Conservation (phyloP, 768 basidiomycete genomes). For the Phaeotremella skinneri region DNA sequence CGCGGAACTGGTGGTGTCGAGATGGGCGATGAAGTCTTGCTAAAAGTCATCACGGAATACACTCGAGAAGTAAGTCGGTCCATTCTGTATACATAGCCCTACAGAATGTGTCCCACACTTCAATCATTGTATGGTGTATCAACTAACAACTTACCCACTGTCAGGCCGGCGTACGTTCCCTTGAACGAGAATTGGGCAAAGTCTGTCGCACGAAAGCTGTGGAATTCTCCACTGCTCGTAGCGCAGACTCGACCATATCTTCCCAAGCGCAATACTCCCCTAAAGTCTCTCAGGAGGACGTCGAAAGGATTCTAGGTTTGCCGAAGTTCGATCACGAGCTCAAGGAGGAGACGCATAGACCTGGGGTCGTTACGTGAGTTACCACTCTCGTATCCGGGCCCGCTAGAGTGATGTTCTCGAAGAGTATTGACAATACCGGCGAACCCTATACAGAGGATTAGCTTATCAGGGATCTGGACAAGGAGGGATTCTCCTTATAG, state of each 20-base stretch:
- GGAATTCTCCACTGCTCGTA: constrained; percentile 69
- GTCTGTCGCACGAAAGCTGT: constrained; percentile 92
- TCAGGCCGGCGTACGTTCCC: constrained; percentile 77
- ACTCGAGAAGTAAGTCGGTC: constrained; percentile 63
- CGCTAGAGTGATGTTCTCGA: neutral
- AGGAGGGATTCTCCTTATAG: constrained; percentile 64
- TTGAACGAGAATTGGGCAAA: constrained; percentile 80
- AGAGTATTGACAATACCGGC: neutral
- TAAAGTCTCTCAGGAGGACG: constrained; percentile 64
- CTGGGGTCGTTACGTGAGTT: constrained; percentile 63
- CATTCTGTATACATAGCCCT: neutral
- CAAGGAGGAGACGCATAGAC: constrained; percentile 66
- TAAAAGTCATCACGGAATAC: constrained; percentile 58
- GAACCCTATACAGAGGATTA: constrained; percentile 35
- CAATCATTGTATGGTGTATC: neutral
- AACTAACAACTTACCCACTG: neutral
- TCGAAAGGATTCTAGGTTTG: constrained; percentile 81
- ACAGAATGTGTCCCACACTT: neutral
- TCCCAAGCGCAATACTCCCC: constrained; percentile 56
- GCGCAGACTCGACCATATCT: constrained; percentile 45
- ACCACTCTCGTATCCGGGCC: neutral
- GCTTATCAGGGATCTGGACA: constrained; percentile 49
- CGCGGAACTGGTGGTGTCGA: constrained; percentile 52
- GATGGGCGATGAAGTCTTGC: constrained; percentile 60
- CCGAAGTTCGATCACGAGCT: constrained; percentile 78